phyloP scores from a whole-genome alignment of 2,329 filamentous ascomycete species.

The Colletotrichum viniferum region DNA sequence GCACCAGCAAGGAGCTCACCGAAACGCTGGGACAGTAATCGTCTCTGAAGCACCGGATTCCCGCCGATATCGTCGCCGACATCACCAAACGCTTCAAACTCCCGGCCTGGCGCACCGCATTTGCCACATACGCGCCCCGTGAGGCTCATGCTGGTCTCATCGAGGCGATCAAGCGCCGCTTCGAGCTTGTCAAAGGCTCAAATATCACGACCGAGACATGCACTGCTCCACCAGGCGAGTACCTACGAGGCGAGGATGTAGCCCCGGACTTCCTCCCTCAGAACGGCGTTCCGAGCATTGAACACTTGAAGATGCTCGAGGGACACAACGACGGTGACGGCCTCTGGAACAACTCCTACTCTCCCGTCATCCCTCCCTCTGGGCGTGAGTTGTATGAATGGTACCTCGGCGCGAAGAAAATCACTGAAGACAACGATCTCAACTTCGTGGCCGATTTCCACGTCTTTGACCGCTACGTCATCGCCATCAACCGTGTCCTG shows the following conservation, averaged over 20 bases:
- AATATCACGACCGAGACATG: neutral
- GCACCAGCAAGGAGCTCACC: neutral
- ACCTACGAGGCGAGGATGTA: neutral
- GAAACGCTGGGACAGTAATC: neutral
- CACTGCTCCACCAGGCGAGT: neutral
- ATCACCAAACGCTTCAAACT: neutral
- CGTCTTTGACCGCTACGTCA: conserved; percentile 17
- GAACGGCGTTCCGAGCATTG: neutral
- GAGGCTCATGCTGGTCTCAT: neutral
- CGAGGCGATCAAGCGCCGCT: conserved; percentile 4
- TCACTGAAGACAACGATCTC: neutral
- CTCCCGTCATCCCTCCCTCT: neutral
- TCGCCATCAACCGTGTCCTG: conserved; percentile 4
- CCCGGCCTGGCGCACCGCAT: neutral
- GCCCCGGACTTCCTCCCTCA: conserved; percentile 3
- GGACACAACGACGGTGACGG: neutral
- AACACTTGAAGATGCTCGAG: neutral
- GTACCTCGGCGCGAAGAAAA: neutral
- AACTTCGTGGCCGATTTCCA: conserved; percentile 20
- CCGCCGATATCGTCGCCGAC: neutral
- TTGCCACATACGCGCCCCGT: neutral
- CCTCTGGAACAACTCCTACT: neutral
- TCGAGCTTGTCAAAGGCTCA: neutral
- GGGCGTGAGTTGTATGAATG: neutral
- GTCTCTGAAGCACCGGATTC: neutral